Evolutionary conservation across 164 flowering plant genomes (phyloP).

Genomic region (Buxus sempervirens): DNA sequence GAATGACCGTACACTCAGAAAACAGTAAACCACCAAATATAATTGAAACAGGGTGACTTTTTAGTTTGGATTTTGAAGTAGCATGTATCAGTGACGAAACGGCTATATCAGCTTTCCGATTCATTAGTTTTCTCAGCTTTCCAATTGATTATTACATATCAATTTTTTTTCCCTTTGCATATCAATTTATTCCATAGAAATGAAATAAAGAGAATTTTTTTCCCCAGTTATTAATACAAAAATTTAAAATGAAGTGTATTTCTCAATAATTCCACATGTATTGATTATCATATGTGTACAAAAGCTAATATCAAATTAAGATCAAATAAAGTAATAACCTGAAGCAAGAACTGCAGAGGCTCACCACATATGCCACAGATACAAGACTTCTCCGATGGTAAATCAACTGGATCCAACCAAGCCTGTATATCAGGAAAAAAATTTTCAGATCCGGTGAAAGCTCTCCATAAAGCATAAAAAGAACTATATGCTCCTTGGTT

Average conservation of each 20-base stretch:
- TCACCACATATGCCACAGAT: conserved; percentile 68
- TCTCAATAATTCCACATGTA: too few relatives aligned
- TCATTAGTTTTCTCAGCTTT: too few relatives aligned
- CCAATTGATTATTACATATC: neutral
- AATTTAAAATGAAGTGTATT: neutral
- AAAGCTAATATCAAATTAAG: neutral
- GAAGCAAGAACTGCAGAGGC: conserved; percentile 83
- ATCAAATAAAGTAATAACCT: conserved; percentile 37
- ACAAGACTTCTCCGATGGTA: conserved; percentile 56
- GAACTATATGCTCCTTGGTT: neutral
- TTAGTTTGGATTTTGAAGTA: too few relatives aligned
- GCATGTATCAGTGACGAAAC: too few relatives aligned
- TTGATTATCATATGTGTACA: too few relatives aligned
- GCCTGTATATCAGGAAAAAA: conserved; percentile 46
- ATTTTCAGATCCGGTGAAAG: neutral
- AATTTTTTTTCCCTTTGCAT: neutral
- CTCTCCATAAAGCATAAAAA: neutral
- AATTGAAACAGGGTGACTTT: too few relatives aligned
- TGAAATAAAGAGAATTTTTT: too few relatives aligned
- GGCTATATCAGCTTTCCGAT: too few relatives aligned
- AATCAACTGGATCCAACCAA: conserved; percentile 82
- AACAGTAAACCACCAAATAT: neutral
- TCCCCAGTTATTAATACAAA: neutral
- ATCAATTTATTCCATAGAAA: too few relatives aligned
- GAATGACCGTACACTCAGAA: neutral